Conservation (phyloP, 768 basidiomycete species). For the Boletus rubroflammeus region DNA sequence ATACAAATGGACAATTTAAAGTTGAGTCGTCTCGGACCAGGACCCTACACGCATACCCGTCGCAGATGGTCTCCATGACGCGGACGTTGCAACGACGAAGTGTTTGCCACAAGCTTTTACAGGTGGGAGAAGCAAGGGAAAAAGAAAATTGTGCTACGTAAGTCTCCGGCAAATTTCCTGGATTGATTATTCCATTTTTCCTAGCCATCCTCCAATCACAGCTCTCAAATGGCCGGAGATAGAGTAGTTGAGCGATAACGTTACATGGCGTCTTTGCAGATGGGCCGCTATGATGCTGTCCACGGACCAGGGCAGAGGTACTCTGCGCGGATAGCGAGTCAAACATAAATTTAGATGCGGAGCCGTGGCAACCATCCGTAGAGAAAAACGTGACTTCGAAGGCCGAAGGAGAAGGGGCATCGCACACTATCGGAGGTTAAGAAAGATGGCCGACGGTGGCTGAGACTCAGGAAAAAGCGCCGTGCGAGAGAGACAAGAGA, state of each 20-base stretch:
- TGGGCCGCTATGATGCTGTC: too few species aligned
- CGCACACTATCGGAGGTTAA: conserved; percentile 5
- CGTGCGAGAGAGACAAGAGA: not conserved
- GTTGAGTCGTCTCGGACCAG: conserved; percentile 2
- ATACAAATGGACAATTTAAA: conserved; percentile 1
- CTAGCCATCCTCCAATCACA: too few species aligned
- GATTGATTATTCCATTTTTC: too few species aligned
- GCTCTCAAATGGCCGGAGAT: too few species aligned
- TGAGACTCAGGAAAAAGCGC: not conserved
- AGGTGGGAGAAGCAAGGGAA: not conserved
- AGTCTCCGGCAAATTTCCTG: conserved; percentile 6
- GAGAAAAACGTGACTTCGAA: not conserved
- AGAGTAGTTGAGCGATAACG: too few species aligned
- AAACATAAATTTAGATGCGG: not conserved
- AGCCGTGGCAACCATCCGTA: not conserved
- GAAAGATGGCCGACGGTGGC: conserved; percentile 8
- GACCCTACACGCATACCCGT: not conserved
- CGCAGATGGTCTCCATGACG: not conserved
- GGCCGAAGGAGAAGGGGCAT: not conserved
- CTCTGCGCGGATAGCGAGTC: too few species aligned
- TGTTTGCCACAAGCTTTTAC: not conserved
- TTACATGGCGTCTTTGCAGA: too few species aligned
- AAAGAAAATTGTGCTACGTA: conserved; percentile 17
- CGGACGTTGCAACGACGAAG: too few species aligned
- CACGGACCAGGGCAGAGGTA: not conserved